A percentile compares a stretch with the other conserved stretches of the same genome.
Evolutionary conservation across 1,284 basidiomycete genomes (phyloP).

Genomic region (Marasmius oreades): DNA sequence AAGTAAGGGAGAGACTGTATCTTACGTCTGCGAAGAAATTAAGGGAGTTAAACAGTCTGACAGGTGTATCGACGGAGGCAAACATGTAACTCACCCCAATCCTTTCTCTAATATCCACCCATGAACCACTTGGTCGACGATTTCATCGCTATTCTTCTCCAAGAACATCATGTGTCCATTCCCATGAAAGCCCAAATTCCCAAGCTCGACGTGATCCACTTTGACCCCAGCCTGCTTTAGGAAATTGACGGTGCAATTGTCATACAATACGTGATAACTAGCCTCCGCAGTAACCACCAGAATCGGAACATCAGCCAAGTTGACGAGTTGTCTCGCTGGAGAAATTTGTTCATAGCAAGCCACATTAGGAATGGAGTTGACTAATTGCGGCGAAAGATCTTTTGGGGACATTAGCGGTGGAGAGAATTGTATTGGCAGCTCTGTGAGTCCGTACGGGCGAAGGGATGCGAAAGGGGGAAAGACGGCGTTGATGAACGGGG

Average conservation of each 20-base stretch:
- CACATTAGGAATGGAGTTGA: slow-evolving; percentile 24
- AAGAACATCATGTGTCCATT: slow-evolving; percentile 9
- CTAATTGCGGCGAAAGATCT: slow-evolving; percentile 14
- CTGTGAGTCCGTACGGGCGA: slow-evolving; percentile 31
- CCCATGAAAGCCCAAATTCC: slow-evolving; percentile 38
- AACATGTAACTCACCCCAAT: background rate
- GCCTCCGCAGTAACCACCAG: slow-evolving; percentile 44
- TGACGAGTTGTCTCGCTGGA: slow-evolving; percentile 38
- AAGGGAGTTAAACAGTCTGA: too few species aligned
- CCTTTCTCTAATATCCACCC: slow-evolving; percentile 2
- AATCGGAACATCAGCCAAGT: slow-evolving; percentile 39
- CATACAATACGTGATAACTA: slow-evolving; percentile 46
- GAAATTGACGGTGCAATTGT: slow-evolving; percentile 39
- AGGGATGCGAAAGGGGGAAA: slow-evolving; percentile 30
- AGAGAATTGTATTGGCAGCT: slow-evolving; percentile 19
- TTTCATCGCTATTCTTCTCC: slow-evolving; percentile 10
- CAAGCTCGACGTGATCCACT: slow-evolving; percentile 36
- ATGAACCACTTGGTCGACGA: slow-evolving; percentile 5
- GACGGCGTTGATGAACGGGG: slow-evolving; percentile 43
- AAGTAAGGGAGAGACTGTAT: too few species aligned
- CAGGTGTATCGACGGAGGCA: too few species aligned
- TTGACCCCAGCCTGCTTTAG: slow-evolving; percentile 40
- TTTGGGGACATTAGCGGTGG: slow-evolving; percentile 24
- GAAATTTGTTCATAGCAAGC: slow-evolving; percentile 40
- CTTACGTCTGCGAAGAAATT: too few species aligned